These are phyloP conservation scores for Trebouxia sp. DNA, from an alignment of 139 green algal species.

Conservation along the genomic window DNA sequence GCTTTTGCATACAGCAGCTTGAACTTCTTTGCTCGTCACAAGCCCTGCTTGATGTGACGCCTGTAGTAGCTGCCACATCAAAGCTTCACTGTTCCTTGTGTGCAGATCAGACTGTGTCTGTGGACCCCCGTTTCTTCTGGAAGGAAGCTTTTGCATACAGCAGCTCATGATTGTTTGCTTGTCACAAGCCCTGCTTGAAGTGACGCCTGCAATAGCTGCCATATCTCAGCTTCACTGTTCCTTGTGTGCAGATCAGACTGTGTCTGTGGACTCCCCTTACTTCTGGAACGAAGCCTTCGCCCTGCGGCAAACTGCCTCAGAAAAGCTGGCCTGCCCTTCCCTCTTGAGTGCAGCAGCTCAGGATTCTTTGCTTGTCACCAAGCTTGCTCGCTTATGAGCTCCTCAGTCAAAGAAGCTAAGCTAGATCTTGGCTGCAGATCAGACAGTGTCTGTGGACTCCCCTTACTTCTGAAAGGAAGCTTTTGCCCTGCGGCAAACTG, in stretches of 20 bases:
- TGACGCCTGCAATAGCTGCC: no score
- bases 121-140: slow-evolving; percentile 40
- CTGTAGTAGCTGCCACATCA: no score
- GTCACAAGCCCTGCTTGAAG: no score
- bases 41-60: no score
- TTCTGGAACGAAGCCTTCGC: neutral
- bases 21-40: no score
- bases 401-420: no score
- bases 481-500: slow-evolving; percentile 1
- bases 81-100: neutral
- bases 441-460: neutral
- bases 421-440: slow-evolving; percentile 10
- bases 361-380: slow-evolving; percentile 32
- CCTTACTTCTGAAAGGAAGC: neutral
- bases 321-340: slow-evolving; percentile 13
- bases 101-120: slow-evolving; percentile 21
- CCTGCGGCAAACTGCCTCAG: slow-evolving; percentile 14
- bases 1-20: no score
- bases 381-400: no score
- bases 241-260: no score
- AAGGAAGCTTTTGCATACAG: slow-evolving; percentile 37
- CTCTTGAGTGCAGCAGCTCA: no score
- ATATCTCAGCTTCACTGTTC: no score
- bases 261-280: neutral
- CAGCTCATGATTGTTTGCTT: no score